Evolutionary conservation across 1,284 basidiomycete genomes (phyloP), one percentile per base, ranked within the genome.

Genomic region (Cerrena zonata): DNA sequence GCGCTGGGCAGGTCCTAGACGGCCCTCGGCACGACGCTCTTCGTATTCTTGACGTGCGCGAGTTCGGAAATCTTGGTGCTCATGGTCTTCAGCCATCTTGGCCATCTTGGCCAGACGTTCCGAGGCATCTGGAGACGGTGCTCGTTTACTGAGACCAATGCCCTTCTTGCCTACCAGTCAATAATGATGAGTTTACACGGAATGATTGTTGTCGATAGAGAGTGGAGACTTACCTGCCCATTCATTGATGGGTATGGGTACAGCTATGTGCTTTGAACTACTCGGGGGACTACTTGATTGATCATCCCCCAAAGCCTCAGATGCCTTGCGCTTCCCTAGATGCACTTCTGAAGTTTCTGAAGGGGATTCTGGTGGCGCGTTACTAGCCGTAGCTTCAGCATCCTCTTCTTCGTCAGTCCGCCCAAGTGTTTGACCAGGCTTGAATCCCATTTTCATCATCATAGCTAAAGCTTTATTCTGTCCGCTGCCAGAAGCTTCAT

Each of bases 391-490:
- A 15, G 45, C 21, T 27, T 48, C 36, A 15, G 36, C 2, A 42
- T 55, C 55, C 21, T 55, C 50, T 4, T 55, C 61, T 30, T 70
- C 62, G 7, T 68, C 63, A 19, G 63, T 58, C 58, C 66, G 73
- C 3, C 89, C 89, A 34, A 91, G 74, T 2, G 86, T 72, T 64
- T 89, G 79, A 12, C 89, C 89, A 2, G 86, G 81, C 69, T 85
- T 84, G 70, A 89, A 91, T 2, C 89, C 89, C 89, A 91, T 91
- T 70, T 86, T 90, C 76, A 88, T 80, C 89, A 91, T 91, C 74
- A 91, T 90, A 10, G 78, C 77, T 50, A 91, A 71, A 3, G 89
- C 88, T 65, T 89, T 91, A 69, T 78, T 89, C 45, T 67, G 55
- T 19, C 66, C 70, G 1, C 58, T 59, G 47, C 64, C 69, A 15